Conservation (phyloP, 2,329 filamentous ascomycete genomes). For the Emergomyces pasteurianus region DNA sequence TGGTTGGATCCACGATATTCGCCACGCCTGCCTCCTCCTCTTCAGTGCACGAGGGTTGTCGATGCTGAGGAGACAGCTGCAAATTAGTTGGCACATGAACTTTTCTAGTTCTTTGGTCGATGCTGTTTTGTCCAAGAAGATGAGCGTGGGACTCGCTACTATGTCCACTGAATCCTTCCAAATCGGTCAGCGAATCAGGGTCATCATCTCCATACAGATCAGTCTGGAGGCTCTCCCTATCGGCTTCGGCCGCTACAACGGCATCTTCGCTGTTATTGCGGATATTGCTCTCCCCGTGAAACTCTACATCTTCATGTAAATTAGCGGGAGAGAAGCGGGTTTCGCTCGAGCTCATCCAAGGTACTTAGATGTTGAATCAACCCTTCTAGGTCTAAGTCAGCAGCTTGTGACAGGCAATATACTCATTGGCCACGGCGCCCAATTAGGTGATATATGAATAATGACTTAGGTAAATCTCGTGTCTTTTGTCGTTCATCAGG, state of each 20-base stretch:
- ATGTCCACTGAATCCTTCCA: not conserved
- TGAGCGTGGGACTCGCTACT: not conserved
- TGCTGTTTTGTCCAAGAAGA: not conserved
- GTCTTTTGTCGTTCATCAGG: not conserved
- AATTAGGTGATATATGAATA: not conserved
- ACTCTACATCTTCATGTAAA: not conserved
- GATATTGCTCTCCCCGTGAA: not conserved
- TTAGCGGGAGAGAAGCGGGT: not conserved
- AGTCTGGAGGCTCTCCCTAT: not conserved
- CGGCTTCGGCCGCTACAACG: not conserved
- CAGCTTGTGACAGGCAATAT: not conserved
- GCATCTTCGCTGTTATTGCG: not conserved
- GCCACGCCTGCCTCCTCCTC: slow-evolving; percentile 13
- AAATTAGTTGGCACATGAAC: not conserved
- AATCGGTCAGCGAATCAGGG: not conserved
- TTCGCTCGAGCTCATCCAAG: not conserved
- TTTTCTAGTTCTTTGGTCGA: not conserved
- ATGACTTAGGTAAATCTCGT: not conserved
- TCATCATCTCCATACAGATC: not conserved
- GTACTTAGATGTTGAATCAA: not conserved
- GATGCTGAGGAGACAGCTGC: not conserved
- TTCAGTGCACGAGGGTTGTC: slow-evolving; percentile 15
- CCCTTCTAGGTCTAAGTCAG: not conserved
- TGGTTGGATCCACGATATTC: slow-evolving; percentile 3
- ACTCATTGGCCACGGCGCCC: not conserved